Conservation (phyloP, 164 flowering plant species). For the Hamamelis virginiana region DNA sequence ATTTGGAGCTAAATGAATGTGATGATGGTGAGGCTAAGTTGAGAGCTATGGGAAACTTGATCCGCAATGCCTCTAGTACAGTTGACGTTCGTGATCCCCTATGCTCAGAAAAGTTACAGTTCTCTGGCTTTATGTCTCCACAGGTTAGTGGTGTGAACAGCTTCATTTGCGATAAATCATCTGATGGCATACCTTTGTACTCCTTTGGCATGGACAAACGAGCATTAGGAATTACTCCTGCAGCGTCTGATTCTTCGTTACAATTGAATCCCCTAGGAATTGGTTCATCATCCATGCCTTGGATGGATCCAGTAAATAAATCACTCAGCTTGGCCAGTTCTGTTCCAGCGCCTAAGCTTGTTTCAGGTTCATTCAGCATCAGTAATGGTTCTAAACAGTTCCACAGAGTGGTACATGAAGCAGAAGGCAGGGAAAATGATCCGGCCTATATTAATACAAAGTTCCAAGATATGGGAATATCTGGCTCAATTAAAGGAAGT, state of each 20-base stretch:
- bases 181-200: slow-evolving; percentile 93
- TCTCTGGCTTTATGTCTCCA: slow-evolving; percentile 81
- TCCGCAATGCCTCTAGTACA: slow-evolving; percentile 36
- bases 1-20: slow-evolving; percentile 28
- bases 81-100: slow-evolving; percentile 51
- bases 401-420: slow-evolving; percentile 82
- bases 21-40: slow-evolving; percentile 47
- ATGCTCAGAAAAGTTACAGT: slow-evolving; percentile 71
- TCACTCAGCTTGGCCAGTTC: slow-evolving; percentile 76
- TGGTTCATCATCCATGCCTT: slow-evolving; percentile 69
- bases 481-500: slow-evolving; percentile 51
- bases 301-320: slow-evolving; percentile 71
- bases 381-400: slow-evolving; percentile 64
- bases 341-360: slow-evolving; percentile 71
- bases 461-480: slow-evolving; percentile 60
- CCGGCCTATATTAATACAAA: slow-evolving; percentile 46
- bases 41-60: slow-evolving; percentile 47
- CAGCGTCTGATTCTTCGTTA: slow-evolving; percentile 62
- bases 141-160: slow-evolving; percentile 63
- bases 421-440: slow-evolving; percentile 69
- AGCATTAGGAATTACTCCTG: slow-evolving; percentile 38
- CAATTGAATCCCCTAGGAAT: slow-evolving; percentile 55
- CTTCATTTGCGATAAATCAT: slow-evolving; percentile 61
- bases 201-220: slow-evolving; percentile 78
- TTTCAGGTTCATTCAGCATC: slow-evolving; percentile 76